Conservation (phyloP, 148 eudicot species). For the Amaranthus palmeri region DNA sequence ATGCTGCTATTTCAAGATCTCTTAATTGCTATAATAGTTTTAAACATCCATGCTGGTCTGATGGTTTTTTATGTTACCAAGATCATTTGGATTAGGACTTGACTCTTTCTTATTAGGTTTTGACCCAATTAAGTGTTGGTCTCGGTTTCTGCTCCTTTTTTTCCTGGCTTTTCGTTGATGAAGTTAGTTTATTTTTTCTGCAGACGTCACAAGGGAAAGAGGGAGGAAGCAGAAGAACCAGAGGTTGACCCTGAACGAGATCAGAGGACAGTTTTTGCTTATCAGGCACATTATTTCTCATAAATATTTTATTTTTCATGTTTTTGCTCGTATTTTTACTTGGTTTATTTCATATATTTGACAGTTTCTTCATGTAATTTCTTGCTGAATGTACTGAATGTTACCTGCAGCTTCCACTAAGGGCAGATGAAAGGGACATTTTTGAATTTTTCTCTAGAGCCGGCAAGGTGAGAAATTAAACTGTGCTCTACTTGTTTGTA, state of each 20-base stretch:
- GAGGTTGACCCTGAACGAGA: conserved; percentile 91
- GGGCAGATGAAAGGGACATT: conserved; percentile 88
- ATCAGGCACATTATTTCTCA: conserved; percentile 47
- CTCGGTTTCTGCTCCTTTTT: not conserved
- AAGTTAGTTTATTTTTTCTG: conserved; percentile 17
- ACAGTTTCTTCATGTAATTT: not conserved
- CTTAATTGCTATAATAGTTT: conserved; percentile 22
- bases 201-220: conserved; percentile 74
- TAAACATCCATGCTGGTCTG: conserved; percentile 20
- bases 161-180: not conserved
- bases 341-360: not conserved
- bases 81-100: conserved; percentile 18
- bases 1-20: conserved; percentile 37
- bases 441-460: conserved; percentile 86
- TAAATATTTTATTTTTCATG: not conserved
- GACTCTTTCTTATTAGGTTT: not conserved
- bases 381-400: conserved; percentile 5
- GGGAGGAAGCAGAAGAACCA: conserved; percentile 55
- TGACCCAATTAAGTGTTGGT: conserved; percentile 7
- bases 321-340: not conserved
- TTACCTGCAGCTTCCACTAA: conserved; percentile 57
- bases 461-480: conserved; percentile 59
- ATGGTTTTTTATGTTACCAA: conserved; percentile 3
- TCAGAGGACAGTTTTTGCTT: conserved; percentile 92
- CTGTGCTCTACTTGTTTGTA: not conserved